phyloP scores from a whole-genome alignment of 2,329 filamentous ascomycete species.

The Paracoccidioides lutzii region DNA sequence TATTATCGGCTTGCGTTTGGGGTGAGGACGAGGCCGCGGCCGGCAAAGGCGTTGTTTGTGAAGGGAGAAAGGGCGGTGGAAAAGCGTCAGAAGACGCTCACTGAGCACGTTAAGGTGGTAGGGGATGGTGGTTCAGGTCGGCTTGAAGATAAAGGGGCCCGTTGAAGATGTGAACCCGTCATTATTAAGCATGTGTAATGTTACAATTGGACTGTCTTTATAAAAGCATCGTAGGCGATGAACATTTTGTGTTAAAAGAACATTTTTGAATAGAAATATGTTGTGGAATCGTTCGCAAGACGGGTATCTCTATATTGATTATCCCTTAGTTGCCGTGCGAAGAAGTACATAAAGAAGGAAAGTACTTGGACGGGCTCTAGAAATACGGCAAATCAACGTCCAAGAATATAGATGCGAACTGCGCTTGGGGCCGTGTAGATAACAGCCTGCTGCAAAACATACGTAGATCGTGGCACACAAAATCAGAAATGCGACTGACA shows the following conservation, averaged over 20 bases:
- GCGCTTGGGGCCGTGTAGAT: not conserved
- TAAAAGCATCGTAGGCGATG: too few species aligned
- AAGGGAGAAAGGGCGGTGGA: constrained; percentile 5
- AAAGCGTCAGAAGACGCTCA: not conserved
- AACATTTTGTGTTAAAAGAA: too few species aligned
- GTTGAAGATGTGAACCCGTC: too few species aligned
- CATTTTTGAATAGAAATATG: too few species aligned
- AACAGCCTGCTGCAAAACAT: not conserved
- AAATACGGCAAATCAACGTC: not conserved
- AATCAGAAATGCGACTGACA: not conserved
- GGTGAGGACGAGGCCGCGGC: constrained; percentile 51
- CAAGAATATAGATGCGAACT: not conserved
- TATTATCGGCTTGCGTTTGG: constrained; percentile 58
- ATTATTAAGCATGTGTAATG: too few species aligned
- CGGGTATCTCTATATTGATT: not conserved
- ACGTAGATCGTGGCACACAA: not conserved
- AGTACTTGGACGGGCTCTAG: not conserved
- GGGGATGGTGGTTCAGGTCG: too few species aligned
- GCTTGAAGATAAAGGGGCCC: not conserved
- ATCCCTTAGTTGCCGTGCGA: not conserved
- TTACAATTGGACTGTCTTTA: too few species aligned
- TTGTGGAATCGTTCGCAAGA: not conserved
- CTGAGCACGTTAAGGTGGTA: not conserved
- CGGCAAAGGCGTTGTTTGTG: constrained; percentile 35
- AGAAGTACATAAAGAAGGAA: not conserved